Evolutionary conservation across 257 asterid genomes (phyloP).

Genomic region (Datura wrightii): DNA sequence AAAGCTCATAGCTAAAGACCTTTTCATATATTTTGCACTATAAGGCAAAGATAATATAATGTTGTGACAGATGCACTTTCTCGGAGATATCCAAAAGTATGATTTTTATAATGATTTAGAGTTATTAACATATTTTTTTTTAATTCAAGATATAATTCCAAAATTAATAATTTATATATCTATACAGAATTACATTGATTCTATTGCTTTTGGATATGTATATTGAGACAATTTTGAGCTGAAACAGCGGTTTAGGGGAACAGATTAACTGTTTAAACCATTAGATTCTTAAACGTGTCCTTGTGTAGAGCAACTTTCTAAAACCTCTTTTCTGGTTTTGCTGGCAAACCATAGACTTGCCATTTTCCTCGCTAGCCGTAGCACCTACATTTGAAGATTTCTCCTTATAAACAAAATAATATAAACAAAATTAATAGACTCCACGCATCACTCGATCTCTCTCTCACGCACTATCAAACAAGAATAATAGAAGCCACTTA

Average conservation of each 20-base stretch:
- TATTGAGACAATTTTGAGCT: no score
- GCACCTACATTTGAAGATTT: neutral
- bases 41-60: no score
- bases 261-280: neutral
- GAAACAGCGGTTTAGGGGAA: neutral
- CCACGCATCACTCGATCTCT: neutral
- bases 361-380: neutral
- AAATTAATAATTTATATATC: no score
- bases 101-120: no score
- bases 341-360: conserved; percentile 13
- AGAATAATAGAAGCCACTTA: conserved; percentile 25
- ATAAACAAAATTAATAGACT: neutral
- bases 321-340: neutral
- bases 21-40: no score
- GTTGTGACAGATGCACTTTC: no score
- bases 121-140: no score
- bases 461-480: conserved; percentile 10
- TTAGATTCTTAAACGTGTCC: conserved; percentile 2
- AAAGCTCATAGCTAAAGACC: no score
- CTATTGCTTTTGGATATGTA: no score
- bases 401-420: neutral
- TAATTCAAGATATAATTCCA: no score
- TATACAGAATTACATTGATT: no score
- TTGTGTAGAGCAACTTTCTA: conserved; percentile 4
- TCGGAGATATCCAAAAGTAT: no score